Conservation (phyloP, 305 asterid genomes). For the Striga hermonthica region DNA sequence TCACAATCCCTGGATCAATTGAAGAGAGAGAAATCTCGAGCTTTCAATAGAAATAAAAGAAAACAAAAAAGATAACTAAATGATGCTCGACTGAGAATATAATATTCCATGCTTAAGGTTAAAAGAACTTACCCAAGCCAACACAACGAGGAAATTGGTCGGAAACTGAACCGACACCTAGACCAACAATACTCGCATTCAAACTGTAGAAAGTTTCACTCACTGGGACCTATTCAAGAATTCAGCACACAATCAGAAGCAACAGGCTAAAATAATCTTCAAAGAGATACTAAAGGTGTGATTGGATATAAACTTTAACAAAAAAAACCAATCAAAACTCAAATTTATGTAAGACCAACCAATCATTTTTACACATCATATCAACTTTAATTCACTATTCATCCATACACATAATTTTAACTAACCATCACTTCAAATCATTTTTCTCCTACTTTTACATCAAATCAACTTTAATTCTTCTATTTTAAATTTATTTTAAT, state of each 20-base stretch:
- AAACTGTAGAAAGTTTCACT: slow-evolving; percentile 74
- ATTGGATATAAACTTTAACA: too few species aligned
- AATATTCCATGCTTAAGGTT: slow-evolving; percentile 4
- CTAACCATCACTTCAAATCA: too few species aligned
- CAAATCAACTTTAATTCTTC: too few species aligned
- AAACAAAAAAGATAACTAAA: too few species aligned
- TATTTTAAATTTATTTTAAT: too few species aligned
- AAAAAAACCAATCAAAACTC: too few species aligned
- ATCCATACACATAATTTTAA: too few species aligned
- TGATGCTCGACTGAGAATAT: too few species aligned
- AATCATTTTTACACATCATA: too few species aligned
- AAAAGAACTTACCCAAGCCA: slow-evolving; percentile 71
- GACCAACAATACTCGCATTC: slow-evolving; percentile 84
- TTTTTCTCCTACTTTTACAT: too few species aligned
- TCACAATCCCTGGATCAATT: slow-evolving; percentile 67
- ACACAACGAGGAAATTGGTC: slow-evolving; percentile 69
- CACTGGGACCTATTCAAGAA: slow-evolving; percentile 58
- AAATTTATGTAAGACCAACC: too few species aligned
- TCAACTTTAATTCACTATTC: too few species aligned
- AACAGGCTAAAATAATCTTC: neutral
- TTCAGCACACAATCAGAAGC: slow-evolving; percentile 26
- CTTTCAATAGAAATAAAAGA: neutral
- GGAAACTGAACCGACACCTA: slow-evolving; percentile 57
- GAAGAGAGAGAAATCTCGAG: slow-evolving; percentile 25
- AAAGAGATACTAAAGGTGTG: slow-evolving; percentile 1